These are phyloP conservation scores for Trypethelium eluteriae DNA, from an alignment of 495 filamentous ascomycete species.

Conservation along the genomic window DNA sequence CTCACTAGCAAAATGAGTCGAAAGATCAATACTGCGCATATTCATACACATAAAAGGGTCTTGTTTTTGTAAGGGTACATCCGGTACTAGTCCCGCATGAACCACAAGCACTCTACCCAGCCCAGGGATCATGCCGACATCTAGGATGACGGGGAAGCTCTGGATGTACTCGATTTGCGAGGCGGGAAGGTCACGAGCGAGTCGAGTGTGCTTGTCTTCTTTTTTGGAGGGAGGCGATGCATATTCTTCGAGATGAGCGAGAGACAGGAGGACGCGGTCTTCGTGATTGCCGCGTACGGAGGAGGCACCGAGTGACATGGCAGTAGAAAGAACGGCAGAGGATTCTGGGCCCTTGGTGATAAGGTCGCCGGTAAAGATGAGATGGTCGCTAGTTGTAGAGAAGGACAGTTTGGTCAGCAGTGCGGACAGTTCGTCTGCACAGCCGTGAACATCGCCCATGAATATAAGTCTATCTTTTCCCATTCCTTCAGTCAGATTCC, in stretches of 20 bases:
- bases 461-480: constrained; percentile 53
- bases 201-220: constrained; percentile 33
- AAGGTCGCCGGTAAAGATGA: constrained; percentile 77
- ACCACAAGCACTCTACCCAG: constrained; percentile 63
- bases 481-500: constrained; percentile 6
- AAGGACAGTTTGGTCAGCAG: constrained; percentile 65
- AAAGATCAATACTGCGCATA: constrained; percentile 70
- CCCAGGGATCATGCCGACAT: constrained; percentile 50
- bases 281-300: constrained; percentile 93
- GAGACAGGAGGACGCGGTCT: constrained; percentile 58
- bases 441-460: constrained; percentile 88
- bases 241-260: constrained; percentile 38
- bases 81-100: constrained; percentile 77
- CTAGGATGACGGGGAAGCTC: constrained; percentile 65
- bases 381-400: constrained; percentile 56
- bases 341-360: constrained; percentile 86
- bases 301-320: constrained; percentile 58
- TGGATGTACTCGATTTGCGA: constrained; percentile 64
- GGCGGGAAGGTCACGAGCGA: constrained; percentile 48
- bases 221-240: constrained; percentile 26
- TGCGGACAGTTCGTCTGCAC: constrained; percentile 53
- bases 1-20: constrained; percentile 54
- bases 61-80: constrained; percentile 60
- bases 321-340: constrained; percentile 65
- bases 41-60: constrained; percentile 81